Evolutionary conservation across 2,329 filamentous ascomycete species (phyloP).

Genomic region (Fusarium transvaalense): DNA sequence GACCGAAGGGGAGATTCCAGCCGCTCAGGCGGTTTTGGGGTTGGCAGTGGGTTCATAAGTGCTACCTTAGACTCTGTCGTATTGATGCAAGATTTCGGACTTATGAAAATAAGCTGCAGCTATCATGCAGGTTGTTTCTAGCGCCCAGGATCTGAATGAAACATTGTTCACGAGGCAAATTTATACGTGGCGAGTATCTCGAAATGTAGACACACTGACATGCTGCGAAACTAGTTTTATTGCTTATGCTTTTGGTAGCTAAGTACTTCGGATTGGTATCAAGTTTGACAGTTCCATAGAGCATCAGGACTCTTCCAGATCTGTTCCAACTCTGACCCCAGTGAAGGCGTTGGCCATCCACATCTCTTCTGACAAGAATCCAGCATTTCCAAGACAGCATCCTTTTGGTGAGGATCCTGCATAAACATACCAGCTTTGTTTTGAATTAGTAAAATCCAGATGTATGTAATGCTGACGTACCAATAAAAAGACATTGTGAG

Average conservation of each 20-base stretch:
- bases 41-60: neutral
- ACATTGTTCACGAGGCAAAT: neutral
- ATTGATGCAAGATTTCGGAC: neutral
- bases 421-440: constrained; percentile 33
- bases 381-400: constrained; percentile 38
- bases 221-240: no score
- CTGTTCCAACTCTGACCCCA: constrained; percentile 36
- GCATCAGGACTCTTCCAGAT: constrained; percentile 36
- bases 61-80: neutral
- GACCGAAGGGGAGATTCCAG: neutral
- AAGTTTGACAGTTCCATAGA: constrained; percentile 5
- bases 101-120: neutral
- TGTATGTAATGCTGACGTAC: neutral
- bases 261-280: neutral
- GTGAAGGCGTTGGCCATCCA: constrained; percentile 42
- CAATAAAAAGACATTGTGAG: constrained; percentile 57
- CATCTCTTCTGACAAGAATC: constrained; percentile 40
- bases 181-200: neutral
- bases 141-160: neutral
- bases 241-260: no score
- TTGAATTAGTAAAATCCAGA: rapidly evolving
- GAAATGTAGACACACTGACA: neutral
- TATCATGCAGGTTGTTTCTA: neutral
- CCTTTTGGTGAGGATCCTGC: constrained; percentile 32
- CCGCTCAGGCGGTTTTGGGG: neutral